Conservation (phyloP, 805 yeast species). For the Candida easanensis region DNA sequence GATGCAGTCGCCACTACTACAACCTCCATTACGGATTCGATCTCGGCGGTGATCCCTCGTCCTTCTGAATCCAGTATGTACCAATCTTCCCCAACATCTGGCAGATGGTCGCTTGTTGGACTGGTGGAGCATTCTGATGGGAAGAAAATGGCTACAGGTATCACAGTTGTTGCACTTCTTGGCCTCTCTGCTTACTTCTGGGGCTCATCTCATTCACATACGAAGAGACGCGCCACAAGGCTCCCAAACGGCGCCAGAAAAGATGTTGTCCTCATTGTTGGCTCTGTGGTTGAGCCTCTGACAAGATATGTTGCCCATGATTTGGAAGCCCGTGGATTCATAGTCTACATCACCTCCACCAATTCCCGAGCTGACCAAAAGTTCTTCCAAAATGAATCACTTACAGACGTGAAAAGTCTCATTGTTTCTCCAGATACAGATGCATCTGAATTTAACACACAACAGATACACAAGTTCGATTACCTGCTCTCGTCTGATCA, state of each 20-base stretch:
- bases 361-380: constrained; percentile 33
- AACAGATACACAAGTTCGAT: constrained; percentile 48
- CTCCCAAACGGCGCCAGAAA: constrained; percentile 68
- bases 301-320: constrained; percentile 69
- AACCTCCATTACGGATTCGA: constrained; percentile 1
- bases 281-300: constrained; percentile 74
- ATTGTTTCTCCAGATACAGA: constrained; percentile 46
- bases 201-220: neutral
- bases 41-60: constrained; percentile 1
- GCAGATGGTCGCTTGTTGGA: neutral
- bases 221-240: constrained; percentile 55
- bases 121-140: neutral
- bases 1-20: constrained; percentile 8
- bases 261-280: constrained; percentile 72
- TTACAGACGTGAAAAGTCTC: constrained; percentile 67
- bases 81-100: neutral
- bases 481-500: constrained; percentile 50
- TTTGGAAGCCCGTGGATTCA: constrained; percentile 74
- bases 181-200: constrained; percentile 5
- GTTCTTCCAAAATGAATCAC: constrained; percentile 55
- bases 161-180: constrained; percentile 1
- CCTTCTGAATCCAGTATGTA: neutral
- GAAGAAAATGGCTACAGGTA: constrained; percentile 4
- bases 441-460: constrained; percentile 37
- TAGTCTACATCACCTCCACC: constrained; percentile 65